phyloP scores from a whole-genome alignment of 129 eudicot genomes.

The Lactuca saligna region DNA sequence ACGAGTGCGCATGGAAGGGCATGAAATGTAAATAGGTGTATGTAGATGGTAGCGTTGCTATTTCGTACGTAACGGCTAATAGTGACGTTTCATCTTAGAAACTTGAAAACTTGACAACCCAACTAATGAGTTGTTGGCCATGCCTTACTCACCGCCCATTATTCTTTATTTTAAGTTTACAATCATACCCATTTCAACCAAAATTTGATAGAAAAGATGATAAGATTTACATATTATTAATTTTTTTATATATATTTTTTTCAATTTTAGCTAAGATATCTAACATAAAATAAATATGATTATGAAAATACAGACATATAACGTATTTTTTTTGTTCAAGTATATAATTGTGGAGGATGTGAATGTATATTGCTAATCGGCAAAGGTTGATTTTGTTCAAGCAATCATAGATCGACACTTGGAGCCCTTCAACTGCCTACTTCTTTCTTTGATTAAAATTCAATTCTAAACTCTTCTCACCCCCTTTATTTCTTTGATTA shows the following conservation, averaged over 20 bases:
- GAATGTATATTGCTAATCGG: constrained; percentile 25
- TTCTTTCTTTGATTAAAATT: constrained; percentile 31
- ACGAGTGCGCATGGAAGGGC: background rate
- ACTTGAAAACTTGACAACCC: constrained; percentile 36
- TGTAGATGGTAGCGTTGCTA: constrained; percentile 30
- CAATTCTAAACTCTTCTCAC: constrained; percentile 25
- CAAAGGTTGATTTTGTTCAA: constrained; percentile 29
- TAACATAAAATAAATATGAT: background rate
- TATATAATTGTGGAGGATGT: background rate
- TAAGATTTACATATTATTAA: background rate
- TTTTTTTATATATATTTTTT: too few species aligned
- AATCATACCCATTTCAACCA: background rate
- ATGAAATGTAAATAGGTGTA: background rate
- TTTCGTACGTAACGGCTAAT: constrained; percentile 41
- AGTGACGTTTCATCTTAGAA: constrained; percentile 38
- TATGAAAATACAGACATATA: background rate
- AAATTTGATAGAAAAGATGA: background rate
- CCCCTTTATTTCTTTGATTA: constrained; percentile 33
- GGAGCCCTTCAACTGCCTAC: constrained; percentile 32
- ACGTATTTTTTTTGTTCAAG: background rate
- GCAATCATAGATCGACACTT: constrained; percentile 41
- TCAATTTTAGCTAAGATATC: background rate
- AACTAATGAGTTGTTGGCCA: constrained; percentile 41
- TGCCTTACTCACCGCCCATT: constrained; percentile 31
- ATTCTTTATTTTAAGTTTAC: constrained; percentile 18